Evolutionary conservation across 1,284 basidiomycete species (phyloP), one percentile per base, ranked within the genome.

Genomic region (Microbotryum silenes-acaulis): DNA sequence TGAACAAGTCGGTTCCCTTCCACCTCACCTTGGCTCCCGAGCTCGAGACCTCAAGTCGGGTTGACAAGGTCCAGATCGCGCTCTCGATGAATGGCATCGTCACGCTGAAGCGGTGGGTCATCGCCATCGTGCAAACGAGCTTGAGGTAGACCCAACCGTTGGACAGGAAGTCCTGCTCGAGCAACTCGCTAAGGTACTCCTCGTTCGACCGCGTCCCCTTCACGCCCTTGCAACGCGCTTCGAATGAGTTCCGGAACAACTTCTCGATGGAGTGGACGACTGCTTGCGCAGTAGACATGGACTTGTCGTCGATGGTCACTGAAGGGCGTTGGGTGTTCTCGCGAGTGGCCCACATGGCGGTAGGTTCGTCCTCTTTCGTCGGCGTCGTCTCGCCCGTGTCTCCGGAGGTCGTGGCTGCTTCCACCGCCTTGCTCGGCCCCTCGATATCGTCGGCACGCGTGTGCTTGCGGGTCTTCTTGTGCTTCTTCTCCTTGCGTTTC

Each of bases 131-230:
- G 51, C 60, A 47, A 25, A 57, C 64, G 48, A 68, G 62, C 60
- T 68, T 68, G 48, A 68, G 64, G 56, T 66, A 68, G 50, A 61
- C 59, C 60, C 61, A 68, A 12, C 63, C 67, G 23, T 59, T 60
- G 4, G 66, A 62, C 45, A 66, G 60, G 20, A 51, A 63, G 55
- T 63, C 64, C 46, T 63, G 55, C 37, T 63, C 54, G 42, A 68
- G 60, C 49, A 68, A 57, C 53, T 64, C 60, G 20, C 62, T 58
- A 10, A 68, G 60, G 57, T 68, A 68, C 10, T 60, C 52, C 27
- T 66, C 64, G 56, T 68, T 68, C 44, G 37, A 42, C 12, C 3
- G 37, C 6, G 65, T 60, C 27, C 59, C 59, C 20, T 53, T 53
- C 55, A 44, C 8, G 46, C 14, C 23, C 6, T 12, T 47, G n/a